Evolutionary conservation across 305 asterid species (phyloP), one percentile per base, ranked within the genome.

Genomic region (Solanum aculeatissimum): DNA sequence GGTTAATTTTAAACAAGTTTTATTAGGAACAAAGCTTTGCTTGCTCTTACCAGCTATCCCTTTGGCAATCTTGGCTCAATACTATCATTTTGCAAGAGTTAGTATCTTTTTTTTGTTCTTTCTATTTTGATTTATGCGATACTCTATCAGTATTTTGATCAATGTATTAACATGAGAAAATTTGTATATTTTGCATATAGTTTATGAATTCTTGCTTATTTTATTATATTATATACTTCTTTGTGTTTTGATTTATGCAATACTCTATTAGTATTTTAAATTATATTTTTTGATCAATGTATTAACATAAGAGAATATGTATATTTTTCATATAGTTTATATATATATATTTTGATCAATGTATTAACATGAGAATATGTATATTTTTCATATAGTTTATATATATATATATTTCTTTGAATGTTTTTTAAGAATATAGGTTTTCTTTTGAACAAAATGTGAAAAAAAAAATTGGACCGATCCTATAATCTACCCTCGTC

Each of bases 1-100:
- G 85, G 85, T 29, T 15, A 87, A 91, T 66, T 14, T 91, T 49
- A 86, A 80, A 57, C 35, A 85, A 57, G 90, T 91, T 62, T 57
- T 91, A 49, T 85, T 91, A 82, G 94, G 91, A 29, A 91, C 92
- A 6, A 91, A 90, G 86, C 88, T 91, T 71, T 91, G 91, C 15
- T 60, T 90, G 38, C 87, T 91, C 42, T 84, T 91, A 43, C 90
- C 90, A n/a, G 94, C 89, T 14, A 84, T 91, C 55, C 94, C 94
- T 65, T 25, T 87, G 35, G 94, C 94, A 38, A 60, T 90, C 13
- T 18, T 88, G 2, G 94, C 90, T 11, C 82, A 90, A 25, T 84
- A 40, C 75, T 66, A 45, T 40, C 38, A 81, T 80, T 89, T 87
- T 71, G 85, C 88, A 47, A 84, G 92, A 23, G 94, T 91, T 55